A percentile compares a stretch with the other conserved stretches of the same genome.
phyloP scores from a whole-genome alignment of 352 stramenopile genomes.

The Globisporangium iwayamae region DNA sequence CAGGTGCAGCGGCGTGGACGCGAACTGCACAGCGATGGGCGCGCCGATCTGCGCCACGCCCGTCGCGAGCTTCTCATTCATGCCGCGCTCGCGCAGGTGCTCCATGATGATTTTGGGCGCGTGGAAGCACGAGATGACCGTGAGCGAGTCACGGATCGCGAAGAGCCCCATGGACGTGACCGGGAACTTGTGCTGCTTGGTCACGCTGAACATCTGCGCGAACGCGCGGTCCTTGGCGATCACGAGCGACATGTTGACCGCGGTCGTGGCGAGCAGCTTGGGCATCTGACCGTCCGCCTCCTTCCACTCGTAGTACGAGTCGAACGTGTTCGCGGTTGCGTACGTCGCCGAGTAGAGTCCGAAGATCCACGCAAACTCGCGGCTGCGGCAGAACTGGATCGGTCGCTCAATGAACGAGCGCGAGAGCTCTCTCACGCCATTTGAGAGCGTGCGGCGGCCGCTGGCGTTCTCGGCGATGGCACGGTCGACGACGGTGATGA shows the following conservation, averaged over 20 bases:
- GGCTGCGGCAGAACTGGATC: slow-evolving; percentile 73
- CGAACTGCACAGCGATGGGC: slow-evolving; percentile 79
- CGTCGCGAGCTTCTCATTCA: slow-evolving; percentile 44
- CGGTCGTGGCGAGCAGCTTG: slow-evolving; percentile 84
- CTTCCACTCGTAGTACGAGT: slow-evolving; percentile 77
- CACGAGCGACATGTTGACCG: slow-evolving; percentile 88
- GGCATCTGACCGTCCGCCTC: slow-evolving; percentile 74
- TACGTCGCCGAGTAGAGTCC: slow-evolving; percentile 89
- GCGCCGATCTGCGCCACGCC: slow-evolving; percentile 80
- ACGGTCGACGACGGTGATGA: slow-evolving; percentile 87
- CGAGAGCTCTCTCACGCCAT: slow-evolving; percentile 68
- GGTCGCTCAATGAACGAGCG: slow-evolving; percentile 57
- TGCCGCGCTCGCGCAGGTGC: slow-evolving; percentile 45
- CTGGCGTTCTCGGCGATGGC: slow-evolving; percentile 88
- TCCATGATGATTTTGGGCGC: slow-evolving; percentile 66
- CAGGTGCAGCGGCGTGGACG: slow-evolving; percentile 89
- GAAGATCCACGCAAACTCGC: slow-evolving; percentile 87
- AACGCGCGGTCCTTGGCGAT: slow-evolving; percentile 90
- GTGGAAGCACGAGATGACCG: slow-evolving; percentile 86
- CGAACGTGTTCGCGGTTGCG: slow-evolving; percentile 77
- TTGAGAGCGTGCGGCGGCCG: slow-evolving; percentile 52
- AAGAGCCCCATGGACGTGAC: slow-evolving; percentile 81
- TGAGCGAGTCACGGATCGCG: slow-evolving; percentile 81
- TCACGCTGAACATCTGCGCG: slow-evolving; percentile 87
- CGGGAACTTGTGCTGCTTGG: slow-evolving; percentile 68